phyloP scores from a whole-genome alignment of 1,139 yeast genomes.

The Scheffersomyces illinoinensis region DNA sequence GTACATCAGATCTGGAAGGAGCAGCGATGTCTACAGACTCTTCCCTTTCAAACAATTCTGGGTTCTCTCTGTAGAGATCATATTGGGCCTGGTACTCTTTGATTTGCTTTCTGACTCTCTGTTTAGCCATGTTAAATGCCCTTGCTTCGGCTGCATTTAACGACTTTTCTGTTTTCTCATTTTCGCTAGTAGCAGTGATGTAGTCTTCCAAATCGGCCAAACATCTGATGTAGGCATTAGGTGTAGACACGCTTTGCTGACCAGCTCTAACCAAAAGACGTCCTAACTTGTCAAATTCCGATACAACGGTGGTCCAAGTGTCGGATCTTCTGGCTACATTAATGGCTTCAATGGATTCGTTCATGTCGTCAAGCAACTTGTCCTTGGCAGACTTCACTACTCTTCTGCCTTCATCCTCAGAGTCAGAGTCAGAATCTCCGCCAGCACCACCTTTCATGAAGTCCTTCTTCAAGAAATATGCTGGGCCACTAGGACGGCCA shows the following conservation, averaged over 20 bases:
- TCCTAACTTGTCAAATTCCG: slow-evolving; percentile 77
- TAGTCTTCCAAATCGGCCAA: slow-evolving; percentile 74
- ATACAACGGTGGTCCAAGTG: slow-evolving; percentile 78
- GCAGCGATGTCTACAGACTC: slow-evolving; percentile 32
- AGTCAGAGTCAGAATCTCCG: slow-evolving; percentile 55
- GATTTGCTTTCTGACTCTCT: slow-evolving; percentile 79
- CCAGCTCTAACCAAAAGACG: slow-evolving; percentile 66
- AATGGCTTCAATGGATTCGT: slow-evolving; percentile 62
- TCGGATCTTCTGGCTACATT: slow-evolving; percentile 69
- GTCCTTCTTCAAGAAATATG: slow-evolving; percentile 54
- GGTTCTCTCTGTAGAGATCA: slow-evolving; percentile 63
- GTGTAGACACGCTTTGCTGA: slow-evolving; percentile 74
- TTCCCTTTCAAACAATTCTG: slow-evolving; percentile 69
- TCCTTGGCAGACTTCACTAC: slow-evolving; percentile 94
- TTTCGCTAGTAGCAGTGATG: slow-evolving; percentile 55
- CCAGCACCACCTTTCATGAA: slow-evolving; percentile 50
- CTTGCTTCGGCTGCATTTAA: slow-evolving; percentile 82
- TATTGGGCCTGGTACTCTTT: slow-evolving; percentile 66
- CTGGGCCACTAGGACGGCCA: slow-evolving; percentile 52
- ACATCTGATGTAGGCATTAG: slow-evolving; percentile 68
- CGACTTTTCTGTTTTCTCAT: slow-evolving; percentile 66
- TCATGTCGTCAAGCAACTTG: slow-evolving; percentile 86
- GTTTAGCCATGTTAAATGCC: slow-evolving; percentile 85
- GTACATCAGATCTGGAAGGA: slow-evolving; percentile 10
- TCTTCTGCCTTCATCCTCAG: slow-evolving; percentile 70